Evolutionary conservation across 805 yeast genomes (phyloP).

Genomic region (Suhomyces canberraensis): DNA sequence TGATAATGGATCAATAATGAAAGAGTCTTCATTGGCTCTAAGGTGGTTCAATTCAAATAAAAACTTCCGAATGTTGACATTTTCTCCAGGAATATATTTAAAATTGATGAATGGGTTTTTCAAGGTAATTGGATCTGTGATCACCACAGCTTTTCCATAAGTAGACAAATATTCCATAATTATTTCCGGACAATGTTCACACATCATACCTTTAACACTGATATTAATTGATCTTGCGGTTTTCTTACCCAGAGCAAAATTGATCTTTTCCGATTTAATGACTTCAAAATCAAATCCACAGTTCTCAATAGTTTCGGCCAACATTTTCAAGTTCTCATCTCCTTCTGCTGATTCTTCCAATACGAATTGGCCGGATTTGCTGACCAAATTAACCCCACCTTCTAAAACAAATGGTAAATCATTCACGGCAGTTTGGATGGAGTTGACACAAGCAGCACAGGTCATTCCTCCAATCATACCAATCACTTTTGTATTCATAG

Average conservation of each 20-base stretch:
- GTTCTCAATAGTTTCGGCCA: slow-evolving; percentile 57
- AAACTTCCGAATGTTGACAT: slow-evolving; percentile 54
- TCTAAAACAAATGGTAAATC: slow-evolving; percentile 52
- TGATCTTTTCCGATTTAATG: slow-evolving; percentile 41
- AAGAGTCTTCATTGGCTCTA: slow-evolving; percentile 24
- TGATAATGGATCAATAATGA: slow-evolving; percentile 17
- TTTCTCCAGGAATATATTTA: slow-evolving; percentile 57
- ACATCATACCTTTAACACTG: slow-evolving; percentile 62
- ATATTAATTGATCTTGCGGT: slow-evolving; percentile 56
- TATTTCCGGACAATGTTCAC: slow-evolving; percentile 63
- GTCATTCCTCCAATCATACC: slow-evolving; percentile 74
- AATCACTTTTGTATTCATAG: slow-evolving; percentile 46
- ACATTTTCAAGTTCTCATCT: slow-evolving; percentile 26
- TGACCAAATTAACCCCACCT: slow-evolving; percentile 53
- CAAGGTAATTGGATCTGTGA: slow-evolving; percentile 54
- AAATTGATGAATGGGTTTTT: slow-evolving; percentile 57
- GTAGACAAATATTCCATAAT: slow-evolving; percentile 47
- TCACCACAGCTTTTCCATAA: slow-evolving; percentile 56
- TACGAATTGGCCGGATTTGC: slow-evolving; percentile 62
- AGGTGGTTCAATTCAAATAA: slow-evolving; percentile 46
- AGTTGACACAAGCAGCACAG: slow-evolving; percentile 65
- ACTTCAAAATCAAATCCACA: slow-evolving; percentile 62
- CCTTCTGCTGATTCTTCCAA: slow-evolving; percentile 38
- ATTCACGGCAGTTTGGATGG: slow-evolving; percentile 47
- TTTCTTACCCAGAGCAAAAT: slow-evolving; percentile 46